These are phyloP conservation scores for Trichoderma hamatum DNA, from an alignment of 2,329 filamentous ascomycete species.

Conservation along the genomic window DNA sequence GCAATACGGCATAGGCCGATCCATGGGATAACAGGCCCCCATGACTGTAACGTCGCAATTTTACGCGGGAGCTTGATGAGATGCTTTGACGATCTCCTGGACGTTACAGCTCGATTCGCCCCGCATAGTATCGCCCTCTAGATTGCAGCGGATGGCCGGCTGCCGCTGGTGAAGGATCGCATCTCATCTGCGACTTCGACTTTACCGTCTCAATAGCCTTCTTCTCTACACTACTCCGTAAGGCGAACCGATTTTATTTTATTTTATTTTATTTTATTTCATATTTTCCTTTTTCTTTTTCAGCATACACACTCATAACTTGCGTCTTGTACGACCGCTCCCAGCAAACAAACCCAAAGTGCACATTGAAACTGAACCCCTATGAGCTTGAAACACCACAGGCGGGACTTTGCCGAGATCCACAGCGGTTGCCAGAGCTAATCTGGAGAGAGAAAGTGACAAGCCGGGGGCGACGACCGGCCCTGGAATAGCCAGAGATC, in stretches of 20 bases:
- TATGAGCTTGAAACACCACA: background rate
- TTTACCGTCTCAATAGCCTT: too few species aligned
- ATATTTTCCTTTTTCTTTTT: background rate
- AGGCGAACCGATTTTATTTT: too few species aligned
- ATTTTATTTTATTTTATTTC: too few species aligned
- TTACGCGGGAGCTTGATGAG: background rate
- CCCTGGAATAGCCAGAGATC: background rate
- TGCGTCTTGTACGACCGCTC: background rate
- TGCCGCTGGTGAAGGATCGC: background rate
- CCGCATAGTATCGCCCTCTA: too few species aligned
- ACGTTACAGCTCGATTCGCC: background rate
- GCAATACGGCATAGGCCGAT: background rate
- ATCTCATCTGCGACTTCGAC: too few species aligned
- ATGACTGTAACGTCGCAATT: constrained; percentile 17
- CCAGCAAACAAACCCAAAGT: background rate
- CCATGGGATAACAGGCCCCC: background rate
- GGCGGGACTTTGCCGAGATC: background rate
- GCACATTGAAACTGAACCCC: background rate
- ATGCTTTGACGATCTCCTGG: background rate
- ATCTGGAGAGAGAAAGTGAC: background rate
- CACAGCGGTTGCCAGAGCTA: background rate
- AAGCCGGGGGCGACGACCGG: background rate
- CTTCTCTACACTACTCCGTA: background rate
- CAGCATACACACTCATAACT: background rate
- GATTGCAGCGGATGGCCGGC: background rate